These are phyloP conservation scores for Saccharomycopsis sp. DNA, from an alignment of 805 yeast species.

Conservation along the genomic window DNA sequence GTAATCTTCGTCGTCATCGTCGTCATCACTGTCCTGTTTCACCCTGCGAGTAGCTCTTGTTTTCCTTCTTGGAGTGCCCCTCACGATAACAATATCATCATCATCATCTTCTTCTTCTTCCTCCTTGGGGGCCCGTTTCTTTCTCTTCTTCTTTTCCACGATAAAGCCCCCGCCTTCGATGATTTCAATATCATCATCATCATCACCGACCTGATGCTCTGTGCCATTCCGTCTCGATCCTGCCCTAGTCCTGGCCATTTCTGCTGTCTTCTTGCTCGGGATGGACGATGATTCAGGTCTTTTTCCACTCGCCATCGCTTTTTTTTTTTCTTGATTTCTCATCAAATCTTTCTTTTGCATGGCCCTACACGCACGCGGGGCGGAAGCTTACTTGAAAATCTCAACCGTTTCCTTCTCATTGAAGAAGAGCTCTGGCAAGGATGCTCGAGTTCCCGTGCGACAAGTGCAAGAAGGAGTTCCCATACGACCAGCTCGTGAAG, in stretches of 20 bases:
- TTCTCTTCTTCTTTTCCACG: conserved; percentile 14
- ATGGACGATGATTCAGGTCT: too few relatives aligned
- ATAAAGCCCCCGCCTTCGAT: conserved; percentile 19
- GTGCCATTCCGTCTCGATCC: neutral
- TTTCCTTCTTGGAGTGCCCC: neutral
- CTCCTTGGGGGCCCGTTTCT: conserved; percentile 5
- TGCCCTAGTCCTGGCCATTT: too few relatives aligned
- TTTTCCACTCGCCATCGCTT: too few relatives aligned
- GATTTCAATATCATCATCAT: conserved; percentile 4
- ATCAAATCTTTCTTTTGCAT: neutral
- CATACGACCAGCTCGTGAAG: conserved; percentile 6
- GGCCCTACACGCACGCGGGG: conserved; percentile 4
- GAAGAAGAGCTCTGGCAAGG: too few relatives aligned
- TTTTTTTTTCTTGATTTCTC: too few relatives aligned
- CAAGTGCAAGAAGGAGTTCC: conserved; percentile 10
- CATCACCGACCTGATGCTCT: neutral
- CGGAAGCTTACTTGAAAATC: too few relatives aligned
- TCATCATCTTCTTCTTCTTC: conserved; percentile 4
- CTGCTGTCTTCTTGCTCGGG: too few relatives aligned
- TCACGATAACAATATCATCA: neutral
- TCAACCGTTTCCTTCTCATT: too few relatives aligned
- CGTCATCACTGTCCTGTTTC: conserved; percentile 4
- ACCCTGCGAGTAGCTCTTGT: neutral
- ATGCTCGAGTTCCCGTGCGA: conserved; percentile 18
- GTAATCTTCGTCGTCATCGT: conserved; percentile 24